Evolutionary conservation across 2,329 filamentous ascomycete species (phyloP), one percentile per base, ranked within the genome.

Genomic region (Diaporthe eres): DNA sequence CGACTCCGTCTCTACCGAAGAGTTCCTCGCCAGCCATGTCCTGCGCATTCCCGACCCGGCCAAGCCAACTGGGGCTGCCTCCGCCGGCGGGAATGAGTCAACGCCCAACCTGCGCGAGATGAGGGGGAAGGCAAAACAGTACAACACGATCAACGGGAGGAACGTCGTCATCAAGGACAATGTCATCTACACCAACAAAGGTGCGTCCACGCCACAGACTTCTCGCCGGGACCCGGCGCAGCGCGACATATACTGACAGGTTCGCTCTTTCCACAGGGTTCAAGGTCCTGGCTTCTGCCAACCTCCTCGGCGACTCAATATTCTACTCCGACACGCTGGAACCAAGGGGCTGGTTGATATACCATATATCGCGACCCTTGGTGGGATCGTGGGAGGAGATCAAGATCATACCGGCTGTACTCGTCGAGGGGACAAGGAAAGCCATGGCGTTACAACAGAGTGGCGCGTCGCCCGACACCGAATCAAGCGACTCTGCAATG

Each of bases 21-120:
- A 99, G 81, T 98, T 99, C 84, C 90, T 99, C 75, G 95, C 93
- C 78, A 98, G 97, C 88, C 97, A 99, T 94, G 95, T 98, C 75
- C 89, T 99, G 82, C 95, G 96, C 80, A 92, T 98, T 79, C 93
- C 95, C 57, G 81, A 84, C 60, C 87, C 87, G 75, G 85, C 88
- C 75, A 85, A 85, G 74, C 84, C 85, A 77, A 85, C 85, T 78
- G 67, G 37, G n/a, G 84, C 86, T 34, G 89, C 88, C 79, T 88
- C 86, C 75, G 39, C 44, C 51, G 57, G 51, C n/a, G 74, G 70
- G n/a, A 92, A 92, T 85, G 91, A 92, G 79, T 84, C 81, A 25
- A 84, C 85, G 19, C 89, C 90, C 76, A 95, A 92, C 81, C 87
- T 97, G 80, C 93, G 96, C 77, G 97, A 99, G 85, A 94, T 92